A percentile compares a stretch with the other conserved stretches of the same genome.
These are phyloP conservation scores for Clonostachys rhizophaga DNA, from an alignment of 2,329 filamentous ascomycete genomes.

Conservation along the genomic window DNA sequence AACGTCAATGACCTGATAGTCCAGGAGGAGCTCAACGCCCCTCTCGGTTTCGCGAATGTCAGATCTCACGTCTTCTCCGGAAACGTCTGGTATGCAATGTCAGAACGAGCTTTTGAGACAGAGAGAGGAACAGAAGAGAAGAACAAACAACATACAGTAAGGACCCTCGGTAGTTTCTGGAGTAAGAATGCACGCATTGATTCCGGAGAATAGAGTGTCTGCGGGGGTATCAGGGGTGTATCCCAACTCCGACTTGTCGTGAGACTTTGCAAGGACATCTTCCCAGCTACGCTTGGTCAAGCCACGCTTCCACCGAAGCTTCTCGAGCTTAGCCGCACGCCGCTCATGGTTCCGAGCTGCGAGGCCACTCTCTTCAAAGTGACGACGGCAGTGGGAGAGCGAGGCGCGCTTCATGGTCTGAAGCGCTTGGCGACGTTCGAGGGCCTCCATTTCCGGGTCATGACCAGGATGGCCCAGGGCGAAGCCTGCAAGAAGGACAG, in stretches of 20 bases:
- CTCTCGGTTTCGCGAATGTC: conserved; percentile 28
- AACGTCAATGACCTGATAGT: conserved; percentile 35
- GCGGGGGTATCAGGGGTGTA: conserved; percentile 20
- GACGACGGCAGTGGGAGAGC: conserved; percentile 36
- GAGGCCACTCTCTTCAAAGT: conserved; percentile 41
- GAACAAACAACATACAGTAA: too few relatives aligned
- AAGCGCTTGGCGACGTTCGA: conserved; percentile 39
- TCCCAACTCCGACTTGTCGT: conserved; percentile 27
- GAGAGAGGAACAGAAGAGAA: too few relatives aligned
- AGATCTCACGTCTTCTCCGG: too few relatives aligned
- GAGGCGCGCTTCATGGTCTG: conserved; percentile 28
- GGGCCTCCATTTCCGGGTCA: conserved; percentile 38
- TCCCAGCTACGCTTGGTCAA: conserved; percentile 19
- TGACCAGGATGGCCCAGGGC: conserved; percentile 41
- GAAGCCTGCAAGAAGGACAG: too few relatives aligned
- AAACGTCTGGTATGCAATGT: too few relatives aligned
- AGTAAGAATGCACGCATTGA: too few relatives aligned
- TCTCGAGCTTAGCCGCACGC: conserved; percentile 30
- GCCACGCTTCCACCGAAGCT: conserved; percentile 31
- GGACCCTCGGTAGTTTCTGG: too few relatives aligned
- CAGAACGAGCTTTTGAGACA: too few relatives aligned
- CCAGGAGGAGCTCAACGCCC: conserved; percentile 31
- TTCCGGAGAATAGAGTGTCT: conserved; percentile 9
- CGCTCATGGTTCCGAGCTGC: conserved; percentile 36
- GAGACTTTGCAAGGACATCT: conserved; percentile 20